phyloP scores from a whole-genome alignment of 2,329 filamentous ascomycete species.

The Tolypocladium endophyticum region DNA sequence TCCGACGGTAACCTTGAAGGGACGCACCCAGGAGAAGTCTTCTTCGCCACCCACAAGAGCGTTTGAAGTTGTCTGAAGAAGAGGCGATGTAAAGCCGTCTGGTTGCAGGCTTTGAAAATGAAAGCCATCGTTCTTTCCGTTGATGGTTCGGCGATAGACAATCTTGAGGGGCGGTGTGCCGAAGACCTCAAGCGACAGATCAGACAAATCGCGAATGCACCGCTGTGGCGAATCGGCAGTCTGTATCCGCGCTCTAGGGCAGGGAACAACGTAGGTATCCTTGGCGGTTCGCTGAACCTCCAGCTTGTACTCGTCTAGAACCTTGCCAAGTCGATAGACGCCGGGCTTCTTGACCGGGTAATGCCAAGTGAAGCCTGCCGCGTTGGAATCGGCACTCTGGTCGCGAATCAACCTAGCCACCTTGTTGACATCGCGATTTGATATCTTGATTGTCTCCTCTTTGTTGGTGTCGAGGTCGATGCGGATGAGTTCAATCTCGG shows the following conservation, averaged over 20 bases:
- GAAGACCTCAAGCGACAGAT: slow-evolving; percentile 71
- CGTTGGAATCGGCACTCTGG: slow-evolving; percentile 51
- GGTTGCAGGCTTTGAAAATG: slow-evolving; percentile 92
- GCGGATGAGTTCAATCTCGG: slow-evolving; percentile 79
- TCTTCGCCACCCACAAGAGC: slow-evolving; percentile 52
- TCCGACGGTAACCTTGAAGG: slow-evolving; percentile 65
- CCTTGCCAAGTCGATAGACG: slow-evolving; percentile 73
- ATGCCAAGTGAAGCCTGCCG: slow-evolving; percentile 55
- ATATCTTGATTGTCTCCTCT: slow-evolving; percentile 71
- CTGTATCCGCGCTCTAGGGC: slow-evolving; percentile 68
- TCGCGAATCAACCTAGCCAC: slow-evolving; percentile 60
- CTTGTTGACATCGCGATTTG: slow-evolving; percentile 61
- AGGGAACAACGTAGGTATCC: slow-evolving; percentile 76
- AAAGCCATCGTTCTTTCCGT: slow-evolving; percentile 71
- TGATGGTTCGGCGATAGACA: slow-evolving; percentile 81
- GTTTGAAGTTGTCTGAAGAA: slow-evolving; percentile 51
- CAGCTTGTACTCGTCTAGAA: slow-evolving; percentile 87
- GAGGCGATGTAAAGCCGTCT: slow-evolving; percentile 70
- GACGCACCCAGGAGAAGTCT: slow-evolving; percentile 71
- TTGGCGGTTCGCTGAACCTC: slow-evolving; percentile 70
- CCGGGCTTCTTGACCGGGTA: slow-evolving; percentile 77
- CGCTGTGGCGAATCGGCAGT: slow-evolving; percentile 52
- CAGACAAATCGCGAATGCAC: slow-evolving; percentile 80
- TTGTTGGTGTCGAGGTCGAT: slow-evolving; percentile 72
- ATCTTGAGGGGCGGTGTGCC: slow-evolving; percentile 88